Conservation (phyloP, 2,329 filamentous ascomycete species). For the Trichoderma koningiopsis region DNA sequence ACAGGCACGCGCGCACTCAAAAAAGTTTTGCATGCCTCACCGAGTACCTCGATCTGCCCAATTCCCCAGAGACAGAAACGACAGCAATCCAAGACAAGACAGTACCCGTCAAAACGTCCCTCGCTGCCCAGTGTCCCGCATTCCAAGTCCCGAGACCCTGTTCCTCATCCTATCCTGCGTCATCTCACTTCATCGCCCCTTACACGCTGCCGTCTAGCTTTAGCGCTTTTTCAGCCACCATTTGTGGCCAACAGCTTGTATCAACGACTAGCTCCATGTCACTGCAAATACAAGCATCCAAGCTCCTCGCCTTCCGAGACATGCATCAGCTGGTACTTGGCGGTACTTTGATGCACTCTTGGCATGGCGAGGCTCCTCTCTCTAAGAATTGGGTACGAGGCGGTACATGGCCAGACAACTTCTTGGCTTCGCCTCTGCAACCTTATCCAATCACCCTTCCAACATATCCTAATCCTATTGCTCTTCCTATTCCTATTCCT, state of each 20-base stretch:
- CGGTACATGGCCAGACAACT: not conserved
- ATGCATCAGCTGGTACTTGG: conserved; percentile 17
- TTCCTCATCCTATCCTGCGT: conserved; percentile 6
- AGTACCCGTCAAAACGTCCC: not conserved
- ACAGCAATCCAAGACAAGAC: not conserved
- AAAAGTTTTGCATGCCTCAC: not conserved
- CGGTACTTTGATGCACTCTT: conserved; percentile 9
- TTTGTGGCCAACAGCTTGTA: not conserved
- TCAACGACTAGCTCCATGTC: not conserved
- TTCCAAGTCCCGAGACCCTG: conserved; percentile 1
- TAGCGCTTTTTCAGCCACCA: conserved; percentile 17
- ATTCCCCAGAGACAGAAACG: not conserved
- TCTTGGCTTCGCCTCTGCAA: not conserved
- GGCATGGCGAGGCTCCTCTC: not conserved
- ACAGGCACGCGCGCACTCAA: not conserved
- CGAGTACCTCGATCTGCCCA: not conserved
- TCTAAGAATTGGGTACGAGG: not conserved
- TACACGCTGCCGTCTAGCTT: not conserved
- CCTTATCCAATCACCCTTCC: not conserved
- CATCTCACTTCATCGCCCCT: not conserved
- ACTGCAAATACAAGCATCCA: not conserved
- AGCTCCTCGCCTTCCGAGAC: conserved; percentile 21
- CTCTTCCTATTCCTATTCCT: not conserved
- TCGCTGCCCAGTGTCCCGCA: not conserved
- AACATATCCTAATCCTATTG: not conserved